Conservation (phyloP, 176 grass and related monocot species). For the Miscanthus lutarioriparius region DNA sequence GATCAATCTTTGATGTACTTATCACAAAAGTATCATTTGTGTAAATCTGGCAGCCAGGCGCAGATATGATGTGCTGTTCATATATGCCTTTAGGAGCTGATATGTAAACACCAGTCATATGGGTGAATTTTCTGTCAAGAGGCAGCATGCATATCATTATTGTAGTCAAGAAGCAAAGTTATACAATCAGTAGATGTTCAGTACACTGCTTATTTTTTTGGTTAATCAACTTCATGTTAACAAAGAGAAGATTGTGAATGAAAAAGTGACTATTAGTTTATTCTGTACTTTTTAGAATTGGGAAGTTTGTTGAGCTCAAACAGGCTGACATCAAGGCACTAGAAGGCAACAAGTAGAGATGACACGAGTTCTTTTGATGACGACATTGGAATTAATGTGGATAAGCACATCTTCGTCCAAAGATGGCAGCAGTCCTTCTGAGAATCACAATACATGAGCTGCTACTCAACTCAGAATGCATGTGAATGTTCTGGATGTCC, state of each 20-base stretch:
- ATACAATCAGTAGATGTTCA: conserved; percentile 8
- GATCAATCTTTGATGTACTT: not conserved
- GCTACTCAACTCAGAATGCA: not conserved
- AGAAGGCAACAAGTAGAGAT: conserved; percentile 53
- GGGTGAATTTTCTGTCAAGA: not conserved
- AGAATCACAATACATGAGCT: not conserved
- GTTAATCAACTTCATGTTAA: conserved; percentile 2
- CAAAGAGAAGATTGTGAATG: not conserved
- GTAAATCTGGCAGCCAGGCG: not conserved
- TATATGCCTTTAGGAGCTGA: not conserved
- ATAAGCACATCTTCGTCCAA: not conserved
- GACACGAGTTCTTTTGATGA: not conserved
- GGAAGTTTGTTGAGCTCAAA: conserved; percentile 87
- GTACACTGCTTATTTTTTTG: not conserved
- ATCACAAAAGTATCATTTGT: not conserved
- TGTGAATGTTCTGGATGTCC: not conserved
- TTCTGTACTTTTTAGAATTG: conserved; percentile 56
- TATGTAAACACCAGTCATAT: not conserved
- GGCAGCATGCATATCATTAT: not conserved
- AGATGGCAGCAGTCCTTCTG: not conserved
- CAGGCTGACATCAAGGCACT: conserved; percentile 78
- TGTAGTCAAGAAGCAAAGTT: conserved; percentile 5
- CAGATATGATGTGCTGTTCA: not conserved
- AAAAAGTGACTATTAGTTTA: conserved; percentile 19
- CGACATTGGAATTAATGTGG: not conserved